A percentile compares a stretch with the other conserved stretches of the same genome.
Evolutionary conservation across 2,329 filamentous ascomycete species (phyloP).

Genomic region (Epichloe baconii): DNA sequence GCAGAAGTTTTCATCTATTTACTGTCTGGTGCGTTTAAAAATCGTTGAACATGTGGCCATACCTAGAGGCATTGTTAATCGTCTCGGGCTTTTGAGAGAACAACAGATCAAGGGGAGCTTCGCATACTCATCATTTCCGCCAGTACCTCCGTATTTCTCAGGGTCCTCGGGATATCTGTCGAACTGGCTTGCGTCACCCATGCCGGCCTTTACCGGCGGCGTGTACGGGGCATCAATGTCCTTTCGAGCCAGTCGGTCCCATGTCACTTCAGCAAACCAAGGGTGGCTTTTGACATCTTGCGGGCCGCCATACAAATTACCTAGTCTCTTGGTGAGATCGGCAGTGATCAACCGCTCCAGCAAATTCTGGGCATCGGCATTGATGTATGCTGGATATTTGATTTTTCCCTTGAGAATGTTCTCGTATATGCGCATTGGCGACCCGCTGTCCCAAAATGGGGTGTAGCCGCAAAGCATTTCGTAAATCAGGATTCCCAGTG

Average conservation of each 20-base stretch:
- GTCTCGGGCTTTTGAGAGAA: not conserved
- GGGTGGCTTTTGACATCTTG: slow-evolving; percentile 89
- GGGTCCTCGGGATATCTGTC: slow-evolving; percentile 97
- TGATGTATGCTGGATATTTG: slow-evolving; percentile 93
- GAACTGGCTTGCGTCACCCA: slow-evolving; percentile 92
- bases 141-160: slow-evolving; percentile 67
- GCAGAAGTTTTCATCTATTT: not conserved
- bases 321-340: slow-evolving; percentile 87
- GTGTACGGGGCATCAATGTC: slow-evolving; percentile 98
- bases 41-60: slow-evolving; percentile 62
- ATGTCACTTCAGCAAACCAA: slow-evolving; percentile 97
- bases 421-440: slow-evolving; percentile 98
- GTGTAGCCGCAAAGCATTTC: slow-evolving; percentile 99
- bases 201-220: slow-evolving; percentile 83
- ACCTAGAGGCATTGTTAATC: slow-evolving; percentile 31
- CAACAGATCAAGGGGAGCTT: slow-evolving; percentile 16
- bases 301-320: slow-evolving; percentile 82
- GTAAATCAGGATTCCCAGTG: slow-evolving; percentile 92
- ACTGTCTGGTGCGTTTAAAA: slow-evolving; percentile 36
- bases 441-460: slow-evolving; percentile 96
- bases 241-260: slow-evolving; percentile 86
- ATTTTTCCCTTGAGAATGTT: slow-evolving; percentile 94
- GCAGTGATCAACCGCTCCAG: slow-evolving; percentile 86
- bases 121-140: slow-evolving; percentile 70
- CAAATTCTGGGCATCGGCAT: slow-evolving; percentile 85